These are phyloP conservation scores for Capsicum pubescens DNA, from an alignment of 257 asterid genomes.

Conservation along the genomic window DNA sequence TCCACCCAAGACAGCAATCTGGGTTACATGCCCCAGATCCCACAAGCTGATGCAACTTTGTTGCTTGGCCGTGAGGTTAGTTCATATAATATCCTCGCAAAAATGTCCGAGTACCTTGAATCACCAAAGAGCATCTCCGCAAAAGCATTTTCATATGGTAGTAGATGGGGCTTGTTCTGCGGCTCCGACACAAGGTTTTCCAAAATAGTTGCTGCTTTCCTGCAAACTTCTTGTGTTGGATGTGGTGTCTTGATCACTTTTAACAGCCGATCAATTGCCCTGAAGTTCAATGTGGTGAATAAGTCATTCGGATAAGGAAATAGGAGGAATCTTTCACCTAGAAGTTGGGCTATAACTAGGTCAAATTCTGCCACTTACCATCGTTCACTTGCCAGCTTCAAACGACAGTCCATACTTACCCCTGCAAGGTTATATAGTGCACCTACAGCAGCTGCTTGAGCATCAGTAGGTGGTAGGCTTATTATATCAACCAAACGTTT, in stretches of 20 bases:
- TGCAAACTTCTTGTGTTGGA: slow-evolving; percentile 91
- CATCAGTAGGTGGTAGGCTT: slow-evolving; percentile 85
- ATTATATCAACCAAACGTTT: slow-evolving; percentile 81
- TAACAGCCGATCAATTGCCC: slow-evolving; percentile 90
- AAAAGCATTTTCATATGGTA: slow-evolving; percentile 78
- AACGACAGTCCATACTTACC: slow-evolving; percentile 87
- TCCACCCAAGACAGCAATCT: background rate
- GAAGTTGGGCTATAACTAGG: background rate
- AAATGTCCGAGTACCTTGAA: slow-evolving; percentile 74
- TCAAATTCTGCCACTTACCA: slow-evolving; percentile 52
- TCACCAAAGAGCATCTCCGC: slow-evolving; percentile 91
- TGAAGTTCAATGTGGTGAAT: slow-evolving; percentile 39
- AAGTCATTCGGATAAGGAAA: background rate
- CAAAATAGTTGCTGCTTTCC: slow-evolving; percentile 88
- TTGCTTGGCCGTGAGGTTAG: slow-evolving; percentile 78
- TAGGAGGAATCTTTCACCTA: background rate
- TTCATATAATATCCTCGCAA: slow-evolving; percentile 86
- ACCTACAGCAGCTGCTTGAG: slow-evolving; percentile 97
- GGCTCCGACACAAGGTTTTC: slow-evolving; percentile 96
- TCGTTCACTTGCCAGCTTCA: slow-evolving; percentile 93
- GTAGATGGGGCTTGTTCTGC: slow-evolving; percentile 82
- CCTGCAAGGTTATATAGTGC: slow-evolving; percentile 94
- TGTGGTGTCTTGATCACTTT: slow-evolving; percentile 86
- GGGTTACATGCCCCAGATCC: slow-evolving; percentile 93
- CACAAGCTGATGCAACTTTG: slow-evolving; percentile 80